These are phyloP conservation scores for Bacidia gigantensis DNA, from an alignment of 495 filamentous ascomycete genomes.

Conservation along the genomic window DNA sequence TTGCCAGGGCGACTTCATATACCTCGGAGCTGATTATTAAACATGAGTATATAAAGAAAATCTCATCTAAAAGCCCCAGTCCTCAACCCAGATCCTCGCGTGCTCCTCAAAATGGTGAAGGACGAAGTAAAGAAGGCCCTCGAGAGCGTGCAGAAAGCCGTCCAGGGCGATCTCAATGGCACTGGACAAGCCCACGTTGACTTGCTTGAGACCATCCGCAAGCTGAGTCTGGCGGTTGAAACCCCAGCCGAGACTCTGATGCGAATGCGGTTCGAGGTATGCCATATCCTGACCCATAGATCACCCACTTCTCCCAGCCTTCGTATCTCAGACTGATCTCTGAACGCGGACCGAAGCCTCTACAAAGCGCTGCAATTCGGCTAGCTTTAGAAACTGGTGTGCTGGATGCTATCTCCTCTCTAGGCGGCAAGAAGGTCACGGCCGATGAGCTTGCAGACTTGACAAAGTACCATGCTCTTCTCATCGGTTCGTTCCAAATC, in stretches of 20 bases:
- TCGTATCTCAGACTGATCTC: background rate
- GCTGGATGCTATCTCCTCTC: constrained; percentile 5
- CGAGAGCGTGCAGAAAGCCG: constrained; percentile 15
- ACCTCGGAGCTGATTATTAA: too few species aligned
- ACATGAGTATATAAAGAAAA: too few species aligned
- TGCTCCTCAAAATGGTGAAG: background rate
- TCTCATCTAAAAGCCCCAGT: background rate
- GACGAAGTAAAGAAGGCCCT: constrained; percentile 7
- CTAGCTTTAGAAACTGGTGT: constrained; percentile 10
- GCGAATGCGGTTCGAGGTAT: constrained; percentile 20
- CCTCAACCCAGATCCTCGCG: background rate
- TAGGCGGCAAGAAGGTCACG: constrained; percentile 8
- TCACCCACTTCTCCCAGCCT: background rate
- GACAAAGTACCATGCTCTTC: constrained; percentile 6
- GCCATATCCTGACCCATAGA: too few species aligned
- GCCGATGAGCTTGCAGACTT: constrained; percentile 2
- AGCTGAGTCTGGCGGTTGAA: constrained; percentile 18
- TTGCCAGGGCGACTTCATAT: too few species aligned
- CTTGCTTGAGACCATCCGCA: constrained; percentile 18
- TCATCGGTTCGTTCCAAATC: constrained; percentile 7
- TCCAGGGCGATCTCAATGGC: constrained; percentile 11
- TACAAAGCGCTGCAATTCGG: constrained; percentile 6
- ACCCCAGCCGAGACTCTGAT: constrained; percentile 20
- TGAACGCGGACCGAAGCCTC: constrained; percentile 2
- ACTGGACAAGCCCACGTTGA: constrained; percentile 15